Evolutionary conservation across 169 alveolate species (phyloP).

Genomic region (Cryptosporidium ubiquitum): DNA sequence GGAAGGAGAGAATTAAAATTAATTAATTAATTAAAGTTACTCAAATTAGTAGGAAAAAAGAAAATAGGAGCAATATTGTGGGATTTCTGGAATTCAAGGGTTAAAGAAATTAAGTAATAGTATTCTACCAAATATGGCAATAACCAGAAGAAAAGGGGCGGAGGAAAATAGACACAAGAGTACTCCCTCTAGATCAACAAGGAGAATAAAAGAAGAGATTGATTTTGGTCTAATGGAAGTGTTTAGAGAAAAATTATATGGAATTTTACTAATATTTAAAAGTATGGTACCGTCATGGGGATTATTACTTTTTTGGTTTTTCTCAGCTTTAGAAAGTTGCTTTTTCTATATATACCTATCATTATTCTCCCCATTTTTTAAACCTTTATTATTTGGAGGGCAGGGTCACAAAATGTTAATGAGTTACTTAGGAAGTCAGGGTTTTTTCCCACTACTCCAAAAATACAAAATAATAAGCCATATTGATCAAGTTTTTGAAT

Average conservation of each 20-base stretch:
- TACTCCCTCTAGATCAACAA: conserved; percentile 26
- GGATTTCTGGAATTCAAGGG: neutral
- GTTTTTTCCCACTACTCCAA: conserved; percentile 22
- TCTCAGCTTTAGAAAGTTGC: conserved; percentile 57
- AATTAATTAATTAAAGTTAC: conserved; percentile 4
- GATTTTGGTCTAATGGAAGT: neutral
- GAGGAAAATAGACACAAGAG: conserved; percentile 19
- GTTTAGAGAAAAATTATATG: neutral
- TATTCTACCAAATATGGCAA: conserved; percentile 23
- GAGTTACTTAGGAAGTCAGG: conserved; percentile 10
- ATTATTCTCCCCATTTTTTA: conserved; percentile 43
- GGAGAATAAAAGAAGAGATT: conserved; percentile 1
- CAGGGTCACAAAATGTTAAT: conserved; percentile 40
- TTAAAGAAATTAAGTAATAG: neutral
- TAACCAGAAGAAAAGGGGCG: conserved; percentile 60
- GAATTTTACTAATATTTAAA: neutral
- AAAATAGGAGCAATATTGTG: neutral
- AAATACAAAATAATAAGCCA: conserved; percentile 14
- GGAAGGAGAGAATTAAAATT: conserved; percentile 11
- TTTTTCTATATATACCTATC: conserved; percentile 65
- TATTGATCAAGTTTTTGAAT: conserved; percentile 35
- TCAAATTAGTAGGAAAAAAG: neutral
- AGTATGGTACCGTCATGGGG: conserved; percentile 35
- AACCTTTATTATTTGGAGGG: conserved; percentile 63
- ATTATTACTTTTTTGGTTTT: conserved; percentile 18